Conservation (phyloP, 2,329 filamentous ascomycete genomes). For the Pestalotiopsis sp. region DNA sequence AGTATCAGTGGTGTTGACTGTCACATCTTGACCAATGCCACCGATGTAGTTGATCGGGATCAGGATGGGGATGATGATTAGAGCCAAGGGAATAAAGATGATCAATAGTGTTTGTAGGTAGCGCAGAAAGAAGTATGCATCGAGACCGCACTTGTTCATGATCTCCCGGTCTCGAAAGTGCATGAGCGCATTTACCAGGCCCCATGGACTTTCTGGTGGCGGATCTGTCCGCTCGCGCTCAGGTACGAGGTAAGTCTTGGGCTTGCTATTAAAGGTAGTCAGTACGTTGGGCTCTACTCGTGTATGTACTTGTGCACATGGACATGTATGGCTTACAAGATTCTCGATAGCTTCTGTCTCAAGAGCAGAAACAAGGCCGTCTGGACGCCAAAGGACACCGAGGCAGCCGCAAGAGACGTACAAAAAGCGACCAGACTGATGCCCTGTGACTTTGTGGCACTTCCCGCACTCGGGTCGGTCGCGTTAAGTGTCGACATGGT, state of each 20-base stretch:
- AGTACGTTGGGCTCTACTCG: background rate
- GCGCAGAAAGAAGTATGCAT: constrained; percentile 88
- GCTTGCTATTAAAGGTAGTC: constrained; percentile 57
- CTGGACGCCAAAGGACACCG: constrained; percentile 65
- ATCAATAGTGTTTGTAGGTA: constrained; percentile 82
- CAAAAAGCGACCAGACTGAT: constrained; percentile 60
- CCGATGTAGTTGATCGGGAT: constrained; percentile 81
- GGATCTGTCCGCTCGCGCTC: constrained; percentile 81
- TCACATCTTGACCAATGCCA: constrained; percentile 60
- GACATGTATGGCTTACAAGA: constrained; percentile 66
- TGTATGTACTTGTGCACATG: background rate
- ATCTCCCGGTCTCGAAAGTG: constrained; percentile 76
- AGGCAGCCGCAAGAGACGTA: constrained; percentile 64
- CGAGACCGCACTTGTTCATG: constrained; percentile 92
- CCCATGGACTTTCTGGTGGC: constrained; percentile 61
- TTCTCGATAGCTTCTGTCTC: constrained; percentile 76
- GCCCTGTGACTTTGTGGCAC: constrained; percentile 37
- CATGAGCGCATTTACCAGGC: constrained; percentile 62
- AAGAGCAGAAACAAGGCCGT: constrained; percentile 74
- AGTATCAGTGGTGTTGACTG: constrained; percentile 37
- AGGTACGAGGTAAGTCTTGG: constrained; percentile 83
- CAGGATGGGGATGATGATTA: constrained; percentile 80
- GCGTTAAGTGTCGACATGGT: constrained; percentile 10
- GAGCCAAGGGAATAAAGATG: constrained; percentile 84
- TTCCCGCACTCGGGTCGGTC: constrained; percentile 10